A percentile compares a stretch with the other conserved stretches of the same genome.
Conservation (phyloP, 2,329 filamentous ascomycete species). For the Xylariaceae sp. region DNA sequence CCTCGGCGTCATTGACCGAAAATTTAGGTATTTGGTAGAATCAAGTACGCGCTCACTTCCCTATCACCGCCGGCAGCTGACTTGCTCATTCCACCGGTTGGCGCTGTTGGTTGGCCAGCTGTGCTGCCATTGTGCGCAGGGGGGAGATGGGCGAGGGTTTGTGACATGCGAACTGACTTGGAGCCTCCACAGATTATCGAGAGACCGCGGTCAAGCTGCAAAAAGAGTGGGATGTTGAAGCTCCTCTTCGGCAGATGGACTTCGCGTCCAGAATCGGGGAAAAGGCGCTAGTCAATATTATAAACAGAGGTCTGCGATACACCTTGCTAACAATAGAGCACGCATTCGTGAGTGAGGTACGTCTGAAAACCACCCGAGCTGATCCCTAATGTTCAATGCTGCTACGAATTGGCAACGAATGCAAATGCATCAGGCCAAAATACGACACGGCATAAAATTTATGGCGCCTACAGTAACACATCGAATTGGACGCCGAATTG, state of each 20-base stretch:
- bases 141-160: slow-evolving; percentile 20
- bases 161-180: slow-evolving; percentile 35
- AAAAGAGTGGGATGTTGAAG: slow-evolving; percentile 62
- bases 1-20: slow-evolving; percentile 25
- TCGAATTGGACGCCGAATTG: slow-evolving; percentile 18
- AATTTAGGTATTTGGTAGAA: slow-evolving; percentile 55
- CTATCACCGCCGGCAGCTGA: background rate
- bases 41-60: slow-evolving; percentile 48
- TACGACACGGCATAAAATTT: slow-evolving; percentile 19
- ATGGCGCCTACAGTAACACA: slow-evolving; percentile 19
- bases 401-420: background rate
- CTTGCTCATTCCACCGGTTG: slow-evolving; percentile 3
- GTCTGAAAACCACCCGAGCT: slow-evolving; percentile 14
- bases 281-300: slow-evolving; percentile 58
- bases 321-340: slow-evolving; percentile 56
- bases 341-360: slow-evolving; percentile 46
- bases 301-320: slow-evolving; percentile 62
- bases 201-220: slow-evolving; percentile 65
- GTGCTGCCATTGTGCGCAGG: slow-evolving; percentile 19
- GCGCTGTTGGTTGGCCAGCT: slow-evolving; percentile 15
- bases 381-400: slow-evolving; percentile 13
- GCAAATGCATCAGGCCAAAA: slow-evolving; percentile 23
- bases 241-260: slow-evolving; percentile 58
- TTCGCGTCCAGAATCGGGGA: slow-evolving; percentile 63
- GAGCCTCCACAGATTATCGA: slow-evolving; percentile 54